These are phyloP conservation scores for Candida sp. DNA, from an alignment of 1,139 yeast species.

Conservation along the genomic window DNA sequence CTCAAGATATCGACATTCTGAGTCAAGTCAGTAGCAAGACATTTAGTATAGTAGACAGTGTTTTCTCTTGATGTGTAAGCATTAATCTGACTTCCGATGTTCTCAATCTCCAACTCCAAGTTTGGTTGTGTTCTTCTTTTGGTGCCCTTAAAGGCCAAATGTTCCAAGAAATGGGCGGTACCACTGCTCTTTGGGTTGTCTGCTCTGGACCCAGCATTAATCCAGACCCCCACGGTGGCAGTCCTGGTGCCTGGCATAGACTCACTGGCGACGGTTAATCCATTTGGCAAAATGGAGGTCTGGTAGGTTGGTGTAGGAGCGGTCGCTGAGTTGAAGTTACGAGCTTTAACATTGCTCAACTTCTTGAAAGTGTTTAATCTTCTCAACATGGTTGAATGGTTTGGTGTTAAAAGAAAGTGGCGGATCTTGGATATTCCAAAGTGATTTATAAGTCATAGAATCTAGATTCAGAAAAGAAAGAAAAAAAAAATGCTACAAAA, in stretches of 20 bases:
- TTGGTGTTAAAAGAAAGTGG: not conserved
- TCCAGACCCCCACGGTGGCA: slow-evolving; percentile 98
- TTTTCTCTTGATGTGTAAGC: slow-evolving; percentile 98
- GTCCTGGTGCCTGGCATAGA: slow-evolving; percentile 86
- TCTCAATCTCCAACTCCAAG: slow-evolving; percentile 92
- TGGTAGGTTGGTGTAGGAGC: slow-evolving; percentile 24
- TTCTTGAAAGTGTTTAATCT: slow-evolving; percentile 6
- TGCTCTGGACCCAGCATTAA: slow-evolving; percentile 98
- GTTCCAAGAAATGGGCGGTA: slow-evolving; percentile 97
- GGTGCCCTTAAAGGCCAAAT: slow-evolving; percentile 96
- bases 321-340: slow-evolving; percentile 11
- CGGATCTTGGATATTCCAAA: not conserved
- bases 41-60: slow-evolving; percentile 95
- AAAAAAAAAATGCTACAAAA: slow-evolving; percentile 1
- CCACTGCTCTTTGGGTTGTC: slow-evolving; percentile 87
- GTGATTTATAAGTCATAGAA: not conserved
- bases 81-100: slow-evolving; percentile 95
- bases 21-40: slow-evolving; percentile 80
- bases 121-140: slow-evolving; percentile 78
- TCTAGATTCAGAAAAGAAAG: not conserved
- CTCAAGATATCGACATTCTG: slow-evolving; percentile 86
- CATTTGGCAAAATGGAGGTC: slow-evolving; percentile 54
- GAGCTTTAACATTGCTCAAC: not conserved
- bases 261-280: slow-evolving; percentile 94
- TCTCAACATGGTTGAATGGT: slow-evolving; percentile 8